Percentiles rank a stretch among this genome's conserved stretches.
phyloP scores from a whole-genome alignment of 768 basidiomycete species.

The Lactarius tabidus region DNA sequence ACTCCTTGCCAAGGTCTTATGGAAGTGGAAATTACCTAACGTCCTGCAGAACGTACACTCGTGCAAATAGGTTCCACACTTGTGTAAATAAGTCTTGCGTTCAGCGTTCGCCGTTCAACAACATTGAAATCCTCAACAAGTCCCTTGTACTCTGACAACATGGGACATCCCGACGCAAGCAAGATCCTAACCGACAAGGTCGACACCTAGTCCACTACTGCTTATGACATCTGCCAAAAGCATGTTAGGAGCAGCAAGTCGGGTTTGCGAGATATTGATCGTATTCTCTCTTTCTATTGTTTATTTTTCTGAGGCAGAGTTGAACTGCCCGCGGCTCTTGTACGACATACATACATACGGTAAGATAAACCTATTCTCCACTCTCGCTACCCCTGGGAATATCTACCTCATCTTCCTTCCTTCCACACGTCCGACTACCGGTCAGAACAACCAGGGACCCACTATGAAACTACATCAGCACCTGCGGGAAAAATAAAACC shows the following conservation, averaged over 20 bases:
- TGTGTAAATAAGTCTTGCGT: too few relatives aligned
- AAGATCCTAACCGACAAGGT: too few relatives aligned
- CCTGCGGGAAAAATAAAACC: neutral
- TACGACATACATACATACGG: neutral
- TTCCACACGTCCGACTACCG: neutral
- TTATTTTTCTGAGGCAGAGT: slow-evolving; percentile 9
- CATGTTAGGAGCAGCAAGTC: slow-evolving; percentile 29
- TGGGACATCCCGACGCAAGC: too few relatives aligned
- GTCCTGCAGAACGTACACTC: too few relatives aligned
- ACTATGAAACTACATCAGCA: slow-evolving; percentile 21
- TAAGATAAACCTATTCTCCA: neutral
- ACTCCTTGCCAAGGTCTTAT: too few relatives aligned
- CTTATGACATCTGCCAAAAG: neutral
- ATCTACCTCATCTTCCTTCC: neutral
- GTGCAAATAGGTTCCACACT: too few relatives aligned
- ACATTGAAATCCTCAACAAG: too few relatives aligned
- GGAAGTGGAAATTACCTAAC: too few relatives aligned
- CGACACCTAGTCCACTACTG: neutral
- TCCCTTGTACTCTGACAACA: too few relatives aligned
- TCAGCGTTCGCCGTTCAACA: too few relatives aligned
- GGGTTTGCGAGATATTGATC: neutral
- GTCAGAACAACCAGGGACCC: slow-evolving; percentile 34
- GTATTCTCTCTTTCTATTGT: neutral
- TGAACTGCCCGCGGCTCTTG: slow-evolving; percentile 14
- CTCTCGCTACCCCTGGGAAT: neutral